Percentiles rank a stretch among this genome's conserved stretches.
phyloP scores from a whole-genome alignment of 2,329 filamentous ascomycete genomes.

The Trichoderma breve region DNA sequence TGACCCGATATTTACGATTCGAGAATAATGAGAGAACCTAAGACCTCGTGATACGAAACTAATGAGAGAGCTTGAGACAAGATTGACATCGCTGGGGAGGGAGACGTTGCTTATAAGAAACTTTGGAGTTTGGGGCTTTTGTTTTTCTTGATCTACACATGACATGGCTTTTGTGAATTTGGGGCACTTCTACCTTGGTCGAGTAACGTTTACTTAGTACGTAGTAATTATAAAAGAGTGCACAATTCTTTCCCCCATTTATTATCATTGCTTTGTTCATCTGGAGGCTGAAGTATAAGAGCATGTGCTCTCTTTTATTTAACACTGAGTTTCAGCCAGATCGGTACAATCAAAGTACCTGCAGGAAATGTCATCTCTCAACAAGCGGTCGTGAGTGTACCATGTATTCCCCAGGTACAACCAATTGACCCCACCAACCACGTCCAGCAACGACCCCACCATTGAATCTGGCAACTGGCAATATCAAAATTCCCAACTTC shows the following conservation, averaged over 20 bases:
- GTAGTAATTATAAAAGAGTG: not conserved
- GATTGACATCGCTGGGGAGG: not conserved
- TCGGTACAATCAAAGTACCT: not conserved
- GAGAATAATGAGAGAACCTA: not conserved
- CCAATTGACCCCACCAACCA: not conserved
- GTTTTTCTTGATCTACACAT: not conserved
- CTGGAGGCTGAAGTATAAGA: not conserved
- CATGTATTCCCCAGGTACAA: not conserved
- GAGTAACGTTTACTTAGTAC: not conserved
- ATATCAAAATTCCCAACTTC: conserved; percentile 8
- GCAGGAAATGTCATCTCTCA: fast-evolving
- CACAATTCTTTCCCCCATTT: not conserved
- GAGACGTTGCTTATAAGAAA: not conserved
- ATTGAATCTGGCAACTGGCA: conserved; percentile 4
- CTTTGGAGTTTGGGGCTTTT: not conserved
- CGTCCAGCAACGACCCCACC: not conserved
- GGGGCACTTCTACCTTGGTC: not conserved
- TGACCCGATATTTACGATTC: not conserved
- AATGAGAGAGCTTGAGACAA: not conserved
- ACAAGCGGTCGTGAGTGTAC: not conserved
- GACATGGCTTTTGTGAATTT: not conserved
- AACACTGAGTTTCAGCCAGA: not conserved
- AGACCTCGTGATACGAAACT: not conserved
- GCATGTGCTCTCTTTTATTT: not conserved
- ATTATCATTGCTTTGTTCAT: not conserved